Evolutionary conservation across 495 filamentous ascomycete genomes (phyloP).

Genomic region (Hypomontagnella monticulosa): DNA sequence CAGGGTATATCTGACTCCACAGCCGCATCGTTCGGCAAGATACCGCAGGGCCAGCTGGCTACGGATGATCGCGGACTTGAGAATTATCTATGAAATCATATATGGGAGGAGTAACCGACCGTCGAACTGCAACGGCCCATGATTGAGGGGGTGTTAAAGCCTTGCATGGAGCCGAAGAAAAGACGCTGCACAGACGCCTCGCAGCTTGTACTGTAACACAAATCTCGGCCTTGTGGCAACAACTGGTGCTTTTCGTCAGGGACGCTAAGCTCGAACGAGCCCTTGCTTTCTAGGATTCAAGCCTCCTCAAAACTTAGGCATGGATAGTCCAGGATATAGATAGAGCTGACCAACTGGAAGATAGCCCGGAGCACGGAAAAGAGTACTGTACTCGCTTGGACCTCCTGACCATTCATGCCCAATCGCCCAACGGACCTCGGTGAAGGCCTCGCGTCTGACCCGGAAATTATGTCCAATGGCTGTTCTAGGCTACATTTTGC

Average conservation of each 20-base stretch:
- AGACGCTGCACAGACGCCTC: constrained; percentile 43
- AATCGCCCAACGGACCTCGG: constrained; percentile 49
- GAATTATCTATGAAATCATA: constrained; percentile 44
- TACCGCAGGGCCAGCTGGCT: constrained; percentile 22
- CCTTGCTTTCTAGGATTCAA: constrained; percentile 40
- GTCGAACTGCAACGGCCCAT: constrained; percentile 29
- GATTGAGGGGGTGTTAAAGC: constrained; percentile 23
- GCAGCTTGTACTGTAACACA: constrained; percentile 45
- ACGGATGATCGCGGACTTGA: constrained; percentile 25
- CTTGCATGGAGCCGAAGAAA: constrained; percentile 42
- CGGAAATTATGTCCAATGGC: constrained; percentile 56
- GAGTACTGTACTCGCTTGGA: constrained; percentile 48
- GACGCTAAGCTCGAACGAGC: constrained; percentile 45
- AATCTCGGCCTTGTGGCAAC: constrained; percentile 43
- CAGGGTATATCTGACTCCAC: constrained; percentile 33
- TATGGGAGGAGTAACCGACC: constrained; percentile 45
- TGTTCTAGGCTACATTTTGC: constrained; percentile 38
- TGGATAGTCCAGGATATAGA: constrained; percentile 47
- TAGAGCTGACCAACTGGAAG: constrained; percentile 52
- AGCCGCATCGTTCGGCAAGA: constrained; percentile 39
- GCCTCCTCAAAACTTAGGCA: constrained; percentile 44
- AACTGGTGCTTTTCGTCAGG: constrained; percentile 19
- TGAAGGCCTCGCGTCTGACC: constrained; percentile 47
- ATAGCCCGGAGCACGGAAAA: constrained; percentile 49
- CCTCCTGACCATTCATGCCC: constrained; percentile 51